Evolutionary conservation across 371 early-diverging fungal genomes (phyloP), one percentile per base, ranked within the genome.

Genomic region (Lichtheimia hyalospora): DNA sequence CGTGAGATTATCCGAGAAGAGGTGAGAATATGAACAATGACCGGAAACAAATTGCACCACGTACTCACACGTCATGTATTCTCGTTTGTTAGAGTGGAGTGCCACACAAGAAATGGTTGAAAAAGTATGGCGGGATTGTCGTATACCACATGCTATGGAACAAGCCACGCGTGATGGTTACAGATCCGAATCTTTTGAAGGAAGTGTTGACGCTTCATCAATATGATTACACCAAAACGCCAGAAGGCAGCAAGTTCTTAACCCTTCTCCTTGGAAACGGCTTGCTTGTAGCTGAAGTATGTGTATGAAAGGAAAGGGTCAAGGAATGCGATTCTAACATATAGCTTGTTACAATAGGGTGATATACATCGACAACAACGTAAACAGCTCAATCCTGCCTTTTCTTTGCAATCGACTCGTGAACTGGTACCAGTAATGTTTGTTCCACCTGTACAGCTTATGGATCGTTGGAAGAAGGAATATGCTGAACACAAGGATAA

Each of bases 361-460:
- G 75, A 70, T 39, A 71, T 52, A 0, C 90, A 89, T 66, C 73
- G 75, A 52, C 79, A 73, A 20, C 90, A 89, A 62, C 83, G 90
- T 43, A 86, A 84, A 51, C 73, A 87, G 75, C 61, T 88, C 39
- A 88, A 88, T 63, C 90, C 90, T 15, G 84, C 84, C 7, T 89
- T 89, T 55, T 66, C 76, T 2, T 66, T 82, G 24, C 69, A 75
- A 43, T 66, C 84, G 8, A 68, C 86, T 51, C 75, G 75, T 14
- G 60, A 65, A 3, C 61, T 84, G 53, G 57, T 77, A 0, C 85
- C 87, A 0, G 50, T 74, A 39, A 71, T 86, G 63, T 66, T 66
- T 12, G 62, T 62, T 2, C 75, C 77, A 2, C 75, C 63, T 7
- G 50, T 68, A 18, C 49, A 57, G 6, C 52, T 34, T 21, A 46